These are phyloP conservation scores for Murraya paniculata DNA, from an alignment of 345 rosid species.

Conservation along the genomic window DNA sequence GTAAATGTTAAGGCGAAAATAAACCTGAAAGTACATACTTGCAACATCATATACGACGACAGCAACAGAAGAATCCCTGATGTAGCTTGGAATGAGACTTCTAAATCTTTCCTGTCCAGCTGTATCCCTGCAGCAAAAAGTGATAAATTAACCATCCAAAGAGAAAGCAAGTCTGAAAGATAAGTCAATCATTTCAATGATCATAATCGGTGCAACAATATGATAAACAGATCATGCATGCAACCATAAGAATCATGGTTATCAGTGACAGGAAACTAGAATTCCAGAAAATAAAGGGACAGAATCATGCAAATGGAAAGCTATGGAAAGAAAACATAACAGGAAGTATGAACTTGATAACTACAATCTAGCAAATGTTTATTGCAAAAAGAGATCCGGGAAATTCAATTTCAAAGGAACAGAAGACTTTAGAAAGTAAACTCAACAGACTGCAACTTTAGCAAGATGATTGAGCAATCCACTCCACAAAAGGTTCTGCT, in stretches of 20 bases:
- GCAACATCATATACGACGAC: constrained; percentile 87
- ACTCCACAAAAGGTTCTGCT: background rate
- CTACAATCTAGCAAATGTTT: background rate
- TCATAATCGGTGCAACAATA: background rate
- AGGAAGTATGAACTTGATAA: background rate
- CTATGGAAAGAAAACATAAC: background rate
- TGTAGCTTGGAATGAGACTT: constrained; percentile 89
- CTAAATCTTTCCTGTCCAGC: constrained; percentile 90
- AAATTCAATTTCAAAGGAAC: background rate
- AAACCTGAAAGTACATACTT: constrained; percentile 42
- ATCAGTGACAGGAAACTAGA: background rate
- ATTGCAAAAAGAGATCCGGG: background rate
- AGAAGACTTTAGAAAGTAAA: background rate
- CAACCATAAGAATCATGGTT: background rate
- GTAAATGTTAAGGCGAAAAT: background rate
- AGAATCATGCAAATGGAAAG: background rate
- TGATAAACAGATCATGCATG: background rate
- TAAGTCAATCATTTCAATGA: background rate
- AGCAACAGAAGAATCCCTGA: constrained; percentile 84
- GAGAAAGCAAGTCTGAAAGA: background rate
- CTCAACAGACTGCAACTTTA: background rate
- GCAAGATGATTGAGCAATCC: background rate
- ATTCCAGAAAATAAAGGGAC: background rate
- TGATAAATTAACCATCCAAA: background rate
- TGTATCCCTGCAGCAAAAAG: constrained; percentile 53